Conservation (phyloP, 192 early-diverging fungal genomes). For the Coemansia furcata region DNA sequence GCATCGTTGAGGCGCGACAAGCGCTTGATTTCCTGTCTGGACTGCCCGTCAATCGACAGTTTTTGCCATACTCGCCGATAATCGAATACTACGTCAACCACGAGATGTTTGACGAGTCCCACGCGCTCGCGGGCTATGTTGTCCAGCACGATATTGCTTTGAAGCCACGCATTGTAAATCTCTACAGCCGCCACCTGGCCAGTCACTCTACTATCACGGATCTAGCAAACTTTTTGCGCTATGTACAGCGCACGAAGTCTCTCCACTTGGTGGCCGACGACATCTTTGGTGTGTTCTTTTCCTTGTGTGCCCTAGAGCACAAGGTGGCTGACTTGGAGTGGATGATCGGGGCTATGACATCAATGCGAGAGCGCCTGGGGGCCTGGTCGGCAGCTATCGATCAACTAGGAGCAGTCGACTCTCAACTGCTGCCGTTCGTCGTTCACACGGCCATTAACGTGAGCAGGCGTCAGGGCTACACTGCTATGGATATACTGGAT, state of each 20-base stretch:
- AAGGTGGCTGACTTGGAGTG: constrained; percentile 37
- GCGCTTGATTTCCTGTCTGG: constrained; percentile 24
- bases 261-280: constrained; percentile 15
- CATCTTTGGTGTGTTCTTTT: constrained; percentile 15
- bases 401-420: constrained; percentile 3
- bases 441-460: constrained; percentile 3
- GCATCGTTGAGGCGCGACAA: constrained; percentile 15
- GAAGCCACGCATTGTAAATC: neutral
- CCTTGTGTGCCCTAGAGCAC: constrained; percentile 10
- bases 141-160: constrained; percentile 37
- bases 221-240: constrained; percentile 43
- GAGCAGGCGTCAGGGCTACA: neutral
- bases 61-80: constrained; percentile 32
- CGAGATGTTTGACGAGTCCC: constrained; percentile 14
- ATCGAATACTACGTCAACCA: constrained; percentile 35
- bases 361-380: neutral
- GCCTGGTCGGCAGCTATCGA: constrained; percentile 20
- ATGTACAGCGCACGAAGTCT: constrained; percentile 21
- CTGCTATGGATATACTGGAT: constrained; percentile 12
- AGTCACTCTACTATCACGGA: constrained; percentile 9
- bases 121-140: constrained; percentile 14
- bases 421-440: constrained; percentile 6
- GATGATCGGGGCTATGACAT: constrained; percentile 8
- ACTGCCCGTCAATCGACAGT: constrained; percentile 6
- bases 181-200: constrained; percentile 22